These are phyloP conservation scores for Fusarium algeriense DNA, from an alignment of 2,329 filamentous ascomycete species.

Conservation along the genomic window DNA sequence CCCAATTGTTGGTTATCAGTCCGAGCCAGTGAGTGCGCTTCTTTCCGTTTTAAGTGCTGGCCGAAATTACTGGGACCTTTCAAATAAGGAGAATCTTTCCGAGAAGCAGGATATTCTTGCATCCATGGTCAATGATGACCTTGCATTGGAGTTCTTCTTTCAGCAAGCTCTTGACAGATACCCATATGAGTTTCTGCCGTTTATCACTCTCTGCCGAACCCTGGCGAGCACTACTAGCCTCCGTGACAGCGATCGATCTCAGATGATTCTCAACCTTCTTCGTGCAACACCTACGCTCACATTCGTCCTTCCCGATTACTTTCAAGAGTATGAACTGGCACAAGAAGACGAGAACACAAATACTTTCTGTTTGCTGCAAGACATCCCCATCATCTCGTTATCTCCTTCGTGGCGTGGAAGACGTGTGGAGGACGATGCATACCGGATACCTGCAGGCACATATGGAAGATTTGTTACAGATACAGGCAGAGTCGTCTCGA, in stretches of 20 bases:
- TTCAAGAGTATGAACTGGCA: slow-evolving; percentile 80
- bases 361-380: slow-evolving; percentile 74
- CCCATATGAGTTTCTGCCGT: slow-evolving; percentile 86
- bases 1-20: slow-evolving; percentile 77
- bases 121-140: slow-evolving; percentile 53
- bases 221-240: slow-evolving; percentile 60
- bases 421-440: slow-evolving; percentile 61
- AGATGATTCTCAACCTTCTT: slow-evolving; percentile 72
- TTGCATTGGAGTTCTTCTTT: slow-evolving; percentile 70
- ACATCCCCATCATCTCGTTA: slow-evolving; percentile 72
- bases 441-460: slow-evolving; percentile 75
- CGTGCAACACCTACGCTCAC: slow-evolving; percentile 80
- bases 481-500: slow-evolving; percentile 78
- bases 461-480: slow-evolving; percentile 81
- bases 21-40: slow-evolving; percentile 75
- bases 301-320: slow-evolving; percentile 77
- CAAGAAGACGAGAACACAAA: slow-evolving; percentile 90
- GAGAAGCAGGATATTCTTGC: slow-evolving; percentile 52
- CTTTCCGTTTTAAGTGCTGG: slow-evolving; percentile 72
- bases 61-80: slow-evolving; percentile 66
- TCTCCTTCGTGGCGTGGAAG: slow-evolving; percentile 60
- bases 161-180: slow-evolving; percentile 80
- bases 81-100: slow-evolving; percentile 50
- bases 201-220: slow-evolving; percentile 77
- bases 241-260: slow-evolving; percentile 53